Base-by-base conservation (phyloP, 2,329 filamentous ascomycete species). In the Aspergillus sp. region DNA sequence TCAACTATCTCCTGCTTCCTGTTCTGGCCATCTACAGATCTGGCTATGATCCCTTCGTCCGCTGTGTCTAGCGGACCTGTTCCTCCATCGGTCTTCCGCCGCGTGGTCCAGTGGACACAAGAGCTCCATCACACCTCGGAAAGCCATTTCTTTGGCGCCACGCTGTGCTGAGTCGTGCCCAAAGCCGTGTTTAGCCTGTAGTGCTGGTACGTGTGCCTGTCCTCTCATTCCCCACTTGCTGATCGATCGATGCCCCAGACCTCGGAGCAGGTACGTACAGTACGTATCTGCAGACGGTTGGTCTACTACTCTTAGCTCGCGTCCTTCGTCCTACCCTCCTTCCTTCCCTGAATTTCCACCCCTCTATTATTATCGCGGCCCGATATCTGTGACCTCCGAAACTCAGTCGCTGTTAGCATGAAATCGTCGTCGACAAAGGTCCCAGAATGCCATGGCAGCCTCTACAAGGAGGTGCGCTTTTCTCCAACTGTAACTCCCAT, bases 391-490 rank as follows among this genome's bases (percentile, higher is more conserved):
- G 19, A 16, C 24, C 29, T 33, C n/a, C n/a, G 20, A 22, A 30
- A 30, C 35, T 29, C 24, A 27, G 17, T 20, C 14, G 15, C 24
- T 26, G 7, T 29, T 29, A 29, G 19, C 31, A 57, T 57, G 53
- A 55, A 39, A 41, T 33, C 45, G 25, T 33, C 45, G 25, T 36
- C 35, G 10, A 40, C 40, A 12, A 51, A 47, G 14, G 29, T 48
- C 22, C 49, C 45, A 13, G 54, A 57, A 27, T 53, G 56, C 26
- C 56, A 57, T 39, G 52, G 53, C 29, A 52, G 45, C 35, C 41
- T 51, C 24, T 58, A 58, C 44, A 64, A 61, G 48, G 60, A 60
- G 40, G 60, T 63, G 22, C 60, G 56, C 32, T 64, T 64, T 41
- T 63, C 61, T 14, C 54, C 57, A 8, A 54, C 58, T 3, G 43